Conservation (phyloP, 2,329 filamentous ascomycete genomes). For the Coniosporium tulheliwenetii region DNA sequence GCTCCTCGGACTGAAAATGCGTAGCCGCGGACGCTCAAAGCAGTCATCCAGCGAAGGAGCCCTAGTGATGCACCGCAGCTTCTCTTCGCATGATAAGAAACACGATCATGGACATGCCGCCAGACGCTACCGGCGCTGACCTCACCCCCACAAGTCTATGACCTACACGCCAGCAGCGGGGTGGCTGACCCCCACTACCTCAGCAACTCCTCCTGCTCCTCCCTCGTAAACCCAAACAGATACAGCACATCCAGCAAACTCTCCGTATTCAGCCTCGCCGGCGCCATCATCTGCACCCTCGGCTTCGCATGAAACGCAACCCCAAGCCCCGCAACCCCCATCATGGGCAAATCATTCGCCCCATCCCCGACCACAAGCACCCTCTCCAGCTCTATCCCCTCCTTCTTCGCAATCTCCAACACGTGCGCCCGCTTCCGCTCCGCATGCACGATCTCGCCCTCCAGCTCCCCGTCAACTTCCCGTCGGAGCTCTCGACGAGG, state of each 20-base stretch:
- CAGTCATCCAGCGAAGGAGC: too few relatives aligned
- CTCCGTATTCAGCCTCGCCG: slow-evolving; percentile 54
- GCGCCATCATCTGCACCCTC: slow-evolving; percentile 62
- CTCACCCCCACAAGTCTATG: too few relatives aligned
- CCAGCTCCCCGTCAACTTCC: slow-evolving; percentile 51
- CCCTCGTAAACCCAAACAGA: slow-evolving; percentile 42
- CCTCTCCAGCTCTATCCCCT: slow-evolving; percentile 49
- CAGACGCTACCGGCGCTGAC: too few relatives aligned
- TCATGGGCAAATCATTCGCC: slow-evolving; percentile 71
- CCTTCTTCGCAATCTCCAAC: slow-evolving; percentile 51
- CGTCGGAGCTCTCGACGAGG: slow-evolving; percentile 44
- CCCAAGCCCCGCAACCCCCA: slow-evolving; percentile 57
- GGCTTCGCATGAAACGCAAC: slow-evolving; percentile 79
- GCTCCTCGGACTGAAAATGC: too few relatives aligned
- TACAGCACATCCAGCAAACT: slow-evolving; percentile 59
- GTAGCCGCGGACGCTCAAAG: too few relatives aligned
- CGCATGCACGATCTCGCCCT: slow-evolving; percentile 58
- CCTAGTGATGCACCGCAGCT: too few relatives aligned
- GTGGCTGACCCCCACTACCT: neutral
- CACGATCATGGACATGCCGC: too few relatives aligned
- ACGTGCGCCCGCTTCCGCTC: slow-evolving; percentile 61
- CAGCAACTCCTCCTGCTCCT: neutral
- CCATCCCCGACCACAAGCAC: slow-evolving; percentile 66
- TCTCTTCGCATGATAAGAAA: too few relatives aligned
- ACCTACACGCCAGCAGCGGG: too few relatives aligned